Conservation (phyloP, 2,329 filamentous ascomycete species). For the Pyrenochaeta sp. region DNA sequence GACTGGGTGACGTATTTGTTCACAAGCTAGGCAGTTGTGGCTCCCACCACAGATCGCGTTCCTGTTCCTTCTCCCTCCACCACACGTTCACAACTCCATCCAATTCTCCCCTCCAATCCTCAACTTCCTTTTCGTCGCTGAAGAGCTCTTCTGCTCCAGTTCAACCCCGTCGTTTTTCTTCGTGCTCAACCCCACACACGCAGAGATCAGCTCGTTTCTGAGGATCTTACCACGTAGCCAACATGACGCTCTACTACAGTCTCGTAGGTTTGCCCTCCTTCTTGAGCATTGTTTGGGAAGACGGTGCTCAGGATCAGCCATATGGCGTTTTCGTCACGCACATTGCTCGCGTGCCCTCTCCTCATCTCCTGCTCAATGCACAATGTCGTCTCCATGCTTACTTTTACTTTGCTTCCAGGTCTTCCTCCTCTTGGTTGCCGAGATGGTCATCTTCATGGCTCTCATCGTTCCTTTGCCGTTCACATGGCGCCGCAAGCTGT, state of each 20-base stretch:
- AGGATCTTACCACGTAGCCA: conserved; percentile 50
- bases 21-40: conserved; percentile 39
- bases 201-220: conserved; percentile 23
- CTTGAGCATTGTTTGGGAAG: not conserved
- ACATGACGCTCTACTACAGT: conserved; percentile 75
- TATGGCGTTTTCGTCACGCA: not conserved
- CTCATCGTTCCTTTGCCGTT: conserved; percentile 90
- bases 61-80: conserved; percentile 24
- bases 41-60: conserved; percentile 29
- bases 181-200: conserved; percentile 32
- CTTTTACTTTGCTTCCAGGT: conserved; percentile 63
- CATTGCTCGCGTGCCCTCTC: conserved; percentile 13
- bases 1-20: conserved; percentile 43
- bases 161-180: conserved; percentile 3
- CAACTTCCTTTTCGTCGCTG: not conserved
- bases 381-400: conserved; percentile 37
- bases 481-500: conserved; percentile 82
- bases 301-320: not conserved
- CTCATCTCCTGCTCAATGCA: not conserved
- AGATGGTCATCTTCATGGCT: conserved; percentile 83
- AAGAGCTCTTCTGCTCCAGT: not conserved
- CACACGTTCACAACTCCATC: conserved; percentile 16
- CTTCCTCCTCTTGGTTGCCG: conserved; percentile 80
- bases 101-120: conserved; percentile 5
- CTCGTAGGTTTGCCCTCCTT: conserved; percentile 59